A percentile compares a stretch with the other conserved stretches of the same genome.
phyloP scores from a whole-genome alignment of 2,329 filamentous ascomycete species.

The Lojkania enalia region DNA sequence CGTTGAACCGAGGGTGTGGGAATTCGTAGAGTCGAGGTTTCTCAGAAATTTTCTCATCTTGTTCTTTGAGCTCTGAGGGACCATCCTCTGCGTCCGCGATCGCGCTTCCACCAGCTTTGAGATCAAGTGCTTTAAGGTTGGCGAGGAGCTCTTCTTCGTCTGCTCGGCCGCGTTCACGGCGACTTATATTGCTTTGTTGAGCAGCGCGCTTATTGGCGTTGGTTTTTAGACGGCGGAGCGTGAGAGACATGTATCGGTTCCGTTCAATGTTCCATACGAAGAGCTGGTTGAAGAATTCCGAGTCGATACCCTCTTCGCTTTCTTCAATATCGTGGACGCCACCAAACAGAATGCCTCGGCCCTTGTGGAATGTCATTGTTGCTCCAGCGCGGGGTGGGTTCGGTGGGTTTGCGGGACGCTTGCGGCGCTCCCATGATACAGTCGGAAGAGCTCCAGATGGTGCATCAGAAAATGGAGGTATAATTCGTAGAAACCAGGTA shows the following conservation, averaged over 20 bases:
- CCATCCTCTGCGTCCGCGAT: conserved; percentile 39
- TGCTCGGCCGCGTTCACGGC: conserved; percentile 76
- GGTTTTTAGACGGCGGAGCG: conserved; percentile 72
- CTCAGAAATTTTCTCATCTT: conserved; percentile 54
- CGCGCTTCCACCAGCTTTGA: conserved; percentile 64
- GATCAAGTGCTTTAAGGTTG: conserved; percentile 84
- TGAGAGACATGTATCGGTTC: conserved; percentile 89
- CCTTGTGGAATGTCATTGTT: conserved; percentile 94
- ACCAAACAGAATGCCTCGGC: conserved; percentile 88
- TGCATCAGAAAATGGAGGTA: conserved; percentile 69
- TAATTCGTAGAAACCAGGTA: conserved; percentile 87
- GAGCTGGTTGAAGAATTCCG: conserved; percentile 91
- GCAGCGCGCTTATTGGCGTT: conserved; percentile 63
- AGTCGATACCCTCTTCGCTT: conserved; percentile 92
- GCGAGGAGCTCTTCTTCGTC: conserved; percentile 88
- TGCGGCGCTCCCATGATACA: conserved; percentile 89
- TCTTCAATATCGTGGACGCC: conserved; percentile 92
- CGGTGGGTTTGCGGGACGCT: conserved; percentile 87
- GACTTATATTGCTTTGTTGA: conserved; percentile 36
- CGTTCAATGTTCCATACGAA: conserved; percentile 95
- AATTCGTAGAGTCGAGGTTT: conserved; percentile 73
- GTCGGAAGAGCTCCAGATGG: conserved; percentile 67
- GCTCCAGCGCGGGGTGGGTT: conserved; percentile 82
- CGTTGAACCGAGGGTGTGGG: conserved; percentile 89
- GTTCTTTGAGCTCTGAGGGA: conserved; percentile 43